Evolutionary conservation across 164 flowering plant genomes (phyloP), one percentile per base, ranked within the genome.

Genomic region (Stephania cephalantha): DNA sequence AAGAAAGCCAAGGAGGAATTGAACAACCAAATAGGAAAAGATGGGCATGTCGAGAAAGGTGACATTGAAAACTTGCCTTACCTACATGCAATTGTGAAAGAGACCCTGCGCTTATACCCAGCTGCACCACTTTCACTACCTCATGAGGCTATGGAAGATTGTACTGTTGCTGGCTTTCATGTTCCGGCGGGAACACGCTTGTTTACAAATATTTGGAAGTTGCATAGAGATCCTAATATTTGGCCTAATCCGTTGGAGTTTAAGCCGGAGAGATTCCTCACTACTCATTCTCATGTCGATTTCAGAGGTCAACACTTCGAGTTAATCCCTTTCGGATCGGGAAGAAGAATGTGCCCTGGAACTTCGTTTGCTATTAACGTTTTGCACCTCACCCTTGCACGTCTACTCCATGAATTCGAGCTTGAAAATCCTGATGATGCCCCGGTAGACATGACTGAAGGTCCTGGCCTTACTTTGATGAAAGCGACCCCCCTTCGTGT

Each of bases 401-500:
- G 73, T 69, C 15, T 69, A 45, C 17, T 73, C 12, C 76, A 73
- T 20, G 31, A 48, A 15, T 78, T 77, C 10, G 75, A 72, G 65
- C 20, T 71, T 13, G 12, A 9, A 35, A 71, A 52, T 1, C 70
- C 20, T 13, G 48, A 9, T 3, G 44, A 70, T 22, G 73, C 55
- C 12, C 42, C 20, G 1, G 55, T 69, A 6, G 69, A 61, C 20
- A 72, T 70, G 74, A 69, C 4, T 45, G 71, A 69, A 71, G 46
- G 35, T 29, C 4, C 64, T 11, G 81, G 84, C 3, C 0, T 79
- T 6, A 46, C 75, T 1, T 44, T 66, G 13, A 20, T 35, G 20
- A 81, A 72, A 46, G 76, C 76, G 7, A 75, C 79, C 9, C 82
- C 85, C 25, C 73, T 79, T 13, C 71, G 81, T 29, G 75, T 79